Evolutionary conservation across 2,329 filamentous ascomycete species (phyloP), one percentile per base, ranked within the genome.

Genomic region (Sporothrix humicola): DNA sequence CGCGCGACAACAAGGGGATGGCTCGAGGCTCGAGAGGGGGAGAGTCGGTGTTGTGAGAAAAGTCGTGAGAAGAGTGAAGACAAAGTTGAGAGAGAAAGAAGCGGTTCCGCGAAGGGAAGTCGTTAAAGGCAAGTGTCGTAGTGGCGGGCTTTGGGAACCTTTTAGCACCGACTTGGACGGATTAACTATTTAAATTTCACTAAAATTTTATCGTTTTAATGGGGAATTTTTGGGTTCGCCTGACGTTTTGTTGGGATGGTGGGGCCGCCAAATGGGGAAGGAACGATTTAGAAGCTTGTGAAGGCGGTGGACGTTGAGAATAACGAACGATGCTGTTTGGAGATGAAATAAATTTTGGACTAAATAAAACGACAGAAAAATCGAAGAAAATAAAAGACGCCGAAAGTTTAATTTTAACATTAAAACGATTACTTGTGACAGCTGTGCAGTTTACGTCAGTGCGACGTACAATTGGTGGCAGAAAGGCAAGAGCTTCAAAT

Each of bases 211-310:
- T 42, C 13, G 54, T 54, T 65, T 66, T 15, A 48, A 66, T 66
- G 61, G 61, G 13, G 66, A 68, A 37, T 37, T 37, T 69, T 44
- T 54, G 23, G 31, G 8, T 68, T 54, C 48, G 48, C 48, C 65
- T 52, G 26, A 46, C 26, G 17, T 69, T 69, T 69, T 69, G 66
- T 69, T 69, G 66, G 65, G 66, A 54, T 69, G 66, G 66, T 26
- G 66, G 66, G 66, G 48, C 66, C 48, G 65, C 65, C 46, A 26
- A 69, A 69, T 54, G 66, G 48, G 66, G 48, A 54, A 54, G 66
- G 48, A 52, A 20, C 26, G 31, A 17, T 13, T 9, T 37, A 23
- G 26, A 66, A 66, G 61, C 61, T 66, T 20, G 42, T 66, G 42
- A 48, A 66, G 37, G 20, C 5, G 52, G 23, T 26, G 52, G 10